Evolutionary conservation across 2,329 filamentous ascomycete genomes (phyloP), one percentile per base, ranked within the genome.

Genomic region (Phialocephala subalpina): DNA sequence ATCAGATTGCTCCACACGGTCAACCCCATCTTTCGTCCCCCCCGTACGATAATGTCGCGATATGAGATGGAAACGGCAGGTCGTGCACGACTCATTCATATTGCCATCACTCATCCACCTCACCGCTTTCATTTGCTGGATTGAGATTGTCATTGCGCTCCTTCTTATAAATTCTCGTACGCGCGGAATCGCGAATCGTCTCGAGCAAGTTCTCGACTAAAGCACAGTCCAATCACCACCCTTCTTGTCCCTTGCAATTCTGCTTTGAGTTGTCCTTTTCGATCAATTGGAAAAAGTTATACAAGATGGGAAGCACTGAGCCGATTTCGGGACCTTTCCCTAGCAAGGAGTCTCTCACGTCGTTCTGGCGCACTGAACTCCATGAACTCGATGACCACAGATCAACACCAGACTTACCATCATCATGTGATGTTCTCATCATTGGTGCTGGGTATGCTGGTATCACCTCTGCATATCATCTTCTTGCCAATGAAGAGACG

Each of bases 391-490:
- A 57, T 57, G 55, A 57, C 16, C 55, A 38, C 22, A 35, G 55
- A 35, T 38, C 55, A 35, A 57, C 55, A 36, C 20, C 7, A n/a
- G 55, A 57, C 2, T 16, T 57, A 20, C 55, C 55, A 38, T 7
- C 14, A 40, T 36, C 33, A 5, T 57, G 55, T 25, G 55, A 57
- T 57, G n/a, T 57, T 6, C 55, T 57, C 33, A 57, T 57, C 33
- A 57, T 57, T 27, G 55, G 55, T 16, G 55, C 55, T 27, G 55
- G 55, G 9, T 57, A 57, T 40, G 55, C 62, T 42, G 62, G 62
- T 53, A 60, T 64, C 33, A 40, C 62, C 11, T 45, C 47, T 29
- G 45, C 62, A 35, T 49, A 33, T 40, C 53, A 64, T 6, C 27
- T 64, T 2, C 45, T 64, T 42, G 25, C 9, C 20, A 20, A 22